Evolutionary conservation across 2,329 filamentous ascomycete genomes (phyloP), one percentile per base, ranked within the genome.

Genomic region (Cercospora zeae-maydis): DNA sequence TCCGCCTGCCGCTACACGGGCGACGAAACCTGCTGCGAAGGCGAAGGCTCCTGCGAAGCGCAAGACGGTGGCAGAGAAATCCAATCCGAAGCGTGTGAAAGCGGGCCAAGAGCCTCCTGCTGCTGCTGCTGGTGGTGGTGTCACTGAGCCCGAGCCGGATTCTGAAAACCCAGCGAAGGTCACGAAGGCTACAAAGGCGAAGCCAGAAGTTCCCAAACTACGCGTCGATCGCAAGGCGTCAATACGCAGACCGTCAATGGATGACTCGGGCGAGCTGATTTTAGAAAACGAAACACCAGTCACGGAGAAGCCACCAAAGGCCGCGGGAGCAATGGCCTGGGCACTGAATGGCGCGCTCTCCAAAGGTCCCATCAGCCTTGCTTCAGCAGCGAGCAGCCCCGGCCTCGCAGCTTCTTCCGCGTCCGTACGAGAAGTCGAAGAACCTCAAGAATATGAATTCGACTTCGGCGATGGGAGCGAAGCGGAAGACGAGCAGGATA

Each of bases 281-380:
- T 63, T 76, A 14, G 74, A 76, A 56, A 70, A 72, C 39, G 71
- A 72, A 27, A 70, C 66, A 11, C 65, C 63, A 2, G 71, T 54
- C 65, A 72, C 61, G 59, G 67, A 69, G 52, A 70, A 69, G 59
- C 71, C 66, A 16, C 62, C 61, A 2, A 67, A 62, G 31, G 58
- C 33, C 14, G 34, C 62, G 55, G 67, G 59, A 16, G 69, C 67
- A 9, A 71, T 72, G 70, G 69, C 67, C 2, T 71, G 73, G 21
- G 73, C 72, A 8, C 59, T 75, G 2, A 66, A 66, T 27, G 72
- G 72, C 2, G 69, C 70, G 27, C 66, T 77, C 1, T 74, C 73
- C 21, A 71, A 72, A 27, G 78, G 78, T 2, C 79, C 79, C 2
- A 79, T 80, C 49, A 77, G 74, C 14, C 72, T 81, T 37, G 76